These are phyloP conservation scores for Ustilago sp. DNA, from an alignment of 1,284 basidiomycete species.

Conservation along the genomic window DNA sequence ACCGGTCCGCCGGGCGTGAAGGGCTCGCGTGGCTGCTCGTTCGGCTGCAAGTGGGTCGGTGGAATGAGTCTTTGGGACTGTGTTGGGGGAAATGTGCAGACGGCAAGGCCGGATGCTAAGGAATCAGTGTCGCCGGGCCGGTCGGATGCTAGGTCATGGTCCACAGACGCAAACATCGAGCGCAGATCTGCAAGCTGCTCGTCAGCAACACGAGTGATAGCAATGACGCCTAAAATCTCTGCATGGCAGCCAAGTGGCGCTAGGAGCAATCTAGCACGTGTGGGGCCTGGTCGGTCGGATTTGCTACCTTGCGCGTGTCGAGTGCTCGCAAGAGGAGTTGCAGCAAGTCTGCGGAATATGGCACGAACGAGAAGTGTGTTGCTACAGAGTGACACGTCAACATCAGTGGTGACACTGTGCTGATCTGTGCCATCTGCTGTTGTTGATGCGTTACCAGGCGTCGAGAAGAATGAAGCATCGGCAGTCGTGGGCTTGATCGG, in stretches of 20 bases:
- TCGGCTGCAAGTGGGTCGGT: not conserved
- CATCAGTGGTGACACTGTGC: slow-evolving; percentile 8
- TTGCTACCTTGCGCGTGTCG: not conserved
- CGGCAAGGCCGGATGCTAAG: slow-evolving; percentile 29
- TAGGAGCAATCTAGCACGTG: slow-evolving; percentile 15
- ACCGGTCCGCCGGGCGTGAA: slow-evolving; percentile 2
- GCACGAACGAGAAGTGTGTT: slow-evolving; percentile 10
- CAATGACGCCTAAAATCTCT: slow-evolving; percentile 12
- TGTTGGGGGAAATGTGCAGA: slow-evolving; percentile 13
- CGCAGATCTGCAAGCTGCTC: slow-evolving; percentile 24
- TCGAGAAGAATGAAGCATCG: slow-evolving; percentile 18
- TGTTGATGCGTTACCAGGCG: not conserved
- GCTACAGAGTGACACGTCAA: slow-evolving; percentile 11
- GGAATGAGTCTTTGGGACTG: not conserved
- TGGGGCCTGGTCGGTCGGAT: not conserved
- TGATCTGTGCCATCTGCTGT: slow-evolving; percentile 5
- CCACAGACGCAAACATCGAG: slow-evolving; percentile 4
- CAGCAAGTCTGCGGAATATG: slow-evolving; percentile 17
- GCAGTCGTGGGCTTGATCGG: not conserved
- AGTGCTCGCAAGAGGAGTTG: slow-evolving; percentile 19
- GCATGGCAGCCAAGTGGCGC: slow-evolving; percentile 21
- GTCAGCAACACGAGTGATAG: slow-evolving; percentile 6
- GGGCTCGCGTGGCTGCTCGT: not conserved
- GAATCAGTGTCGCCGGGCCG: not conserved
- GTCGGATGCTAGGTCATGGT: not conserved